Percentiles rank a stretch among this genome's conserved stretches.
These are phyloP conservation scores for Fusarium xyrophilum DNA, from an alignment of 2,329 filamentous ascomycete genomes.

Conservation along the genomic window DNA sequence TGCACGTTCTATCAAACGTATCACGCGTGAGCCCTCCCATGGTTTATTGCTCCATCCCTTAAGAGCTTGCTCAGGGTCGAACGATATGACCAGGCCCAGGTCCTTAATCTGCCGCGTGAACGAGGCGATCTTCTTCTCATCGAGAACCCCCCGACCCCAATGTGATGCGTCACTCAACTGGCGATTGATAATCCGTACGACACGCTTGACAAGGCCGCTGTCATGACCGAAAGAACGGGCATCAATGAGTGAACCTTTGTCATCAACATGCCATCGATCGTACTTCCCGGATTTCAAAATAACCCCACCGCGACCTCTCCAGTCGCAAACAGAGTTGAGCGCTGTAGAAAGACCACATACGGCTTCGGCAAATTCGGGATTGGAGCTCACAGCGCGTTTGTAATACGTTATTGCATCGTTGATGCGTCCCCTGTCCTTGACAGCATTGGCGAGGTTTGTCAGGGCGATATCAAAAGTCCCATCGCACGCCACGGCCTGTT, in stretches of 20 bases:
- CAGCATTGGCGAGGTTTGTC: slow-evolving; percentile 94
- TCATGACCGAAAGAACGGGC: slow-evolving; percentile 65
- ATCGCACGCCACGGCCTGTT: slow-evolving; percentile 90
- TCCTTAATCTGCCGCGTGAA: slow-evolving; percentile 56
- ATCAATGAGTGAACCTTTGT: slow-evolving; percentile 81
- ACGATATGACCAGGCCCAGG: slow-evolving; percentile 47
- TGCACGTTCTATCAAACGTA: slow-evolving; percentile 84
- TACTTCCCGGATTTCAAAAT: slow-evolving; percentile 73
- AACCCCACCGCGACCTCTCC: slow-evolving; percentile 88
- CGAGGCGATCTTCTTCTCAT: slow-evolving; percentile 58
- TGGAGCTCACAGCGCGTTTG: slow-evolving; percentile 86
- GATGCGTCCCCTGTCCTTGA: slow-evolving; percentile 94
- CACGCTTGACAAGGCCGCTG: slow-evolving; percentile 86
- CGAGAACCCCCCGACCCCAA: slow-evolving; percentile 81
- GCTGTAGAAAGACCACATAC: slow-evolving; percentile 95
- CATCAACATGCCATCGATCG: slow-evolving; percentile 94
- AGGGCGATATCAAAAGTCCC: slow-evolving; percentile 95
- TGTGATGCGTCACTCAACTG: slow-evolving; percentile 85
- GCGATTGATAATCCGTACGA: slow-evolving; percentile 87
- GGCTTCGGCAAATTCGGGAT: slow-evolving; percentile 94
- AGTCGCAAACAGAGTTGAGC: slow-evolving; percentile 94
- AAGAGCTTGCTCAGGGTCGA: slow-evolving; percentile 52
- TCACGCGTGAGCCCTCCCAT: slow-evolving; percentile 87
- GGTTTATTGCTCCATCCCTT: slow-evolving; percentile 72
- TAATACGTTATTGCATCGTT: slow-evolving; percentile 93